Base-by-base conservation (phyloP, 2,329 filamentous ascomycete genomes). In the Cladophialophora bantiana region DNA sequence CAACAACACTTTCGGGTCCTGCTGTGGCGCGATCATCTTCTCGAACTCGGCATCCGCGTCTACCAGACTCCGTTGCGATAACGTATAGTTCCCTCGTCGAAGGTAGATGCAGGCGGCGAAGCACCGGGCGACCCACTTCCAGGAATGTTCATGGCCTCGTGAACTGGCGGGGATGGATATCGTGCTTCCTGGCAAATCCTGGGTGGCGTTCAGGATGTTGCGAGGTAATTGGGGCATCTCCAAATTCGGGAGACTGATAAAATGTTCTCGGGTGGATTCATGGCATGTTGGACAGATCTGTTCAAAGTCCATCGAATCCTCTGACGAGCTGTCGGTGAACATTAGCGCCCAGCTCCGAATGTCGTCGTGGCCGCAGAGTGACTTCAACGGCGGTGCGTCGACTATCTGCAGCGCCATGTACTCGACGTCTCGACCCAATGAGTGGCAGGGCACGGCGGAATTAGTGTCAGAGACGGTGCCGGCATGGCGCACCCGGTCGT, bases 81-180 rank as follows among this genome's bases (percentile, higher is more conserved):
- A 66, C 20, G 48, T 55, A 20, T 68, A 45, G 56, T 71, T 63
- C 35, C 66, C 71, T 13, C 69, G 57, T 13, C 59, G 68, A 40
- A 73, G 50, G 38, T 71, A 73, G 50, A 73, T 73, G 57, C 71
- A 73, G 36, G 72, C 70, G 2, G 70, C 67, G 59, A 73, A 73
- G 65, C 71, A 73, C 26, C 69, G 72, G 12, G 71, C 70, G 36
- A 72, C 69, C 72, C 72, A 73, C 54, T 62, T 65, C 69, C 68
- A 72, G 13, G 71, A 70, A 50, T 71, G 68, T 34, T 73, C 65
- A 35, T 71, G 70, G 9, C 59, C 67, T 12, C 68, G 70, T n/a
- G 72, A 68, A 31, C 70, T 70, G 2, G 69, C 59, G 10, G 72
- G 70, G 10, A 73, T 52, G 32, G 69, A 65, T 3, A 71, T 56